Percentiles rank a stretch among this genome's conserved stretches.
These are phyloP conservation scores for Pichia cephalocereana DNA, from an alignment of 805 yeast genomes.

Conservation along the genomic window DNA sequence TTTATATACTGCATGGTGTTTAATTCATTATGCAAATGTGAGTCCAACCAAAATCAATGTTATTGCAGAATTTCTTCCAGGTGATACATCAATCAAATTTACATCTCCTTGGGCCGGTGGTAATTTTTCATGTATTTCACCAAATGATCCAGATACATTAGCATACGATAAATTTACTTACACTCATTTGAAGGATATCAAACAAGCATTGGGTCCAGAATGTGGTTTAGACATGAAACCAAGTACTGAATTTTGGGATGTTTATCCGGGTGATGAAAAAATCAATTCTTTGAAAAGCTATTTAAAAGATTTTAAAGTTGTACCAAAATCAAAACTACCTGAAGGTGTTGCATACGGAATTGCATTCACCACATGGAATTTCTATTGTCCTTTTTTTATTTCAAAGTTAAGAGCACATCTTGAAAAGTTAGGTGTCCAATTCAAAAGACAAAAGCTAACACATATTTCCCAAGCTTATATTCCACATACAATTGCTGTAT, in stretches of 20 bases:
- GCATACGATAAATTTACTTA: slow-evolving; percentile 50
- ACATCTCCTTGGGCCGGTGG: slow-evolving; percentile 80
- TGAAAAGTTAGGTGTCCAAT: slow-evolving; percentile 38
- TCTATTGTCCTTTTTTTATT: slow-evolving; percentile 60
- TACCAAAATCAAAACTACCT: slow-evolving; percentile 35
- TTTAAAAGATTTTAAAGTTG: slow-evolving; percentile 35
- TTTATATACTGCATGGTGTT: slow-evolving; percentile 46
- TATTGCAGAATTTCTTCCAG: slow-evolving; percentile 62
- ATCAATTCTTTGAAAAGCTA: slow-evolving; percentile 39
- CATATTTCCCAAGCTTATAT: slow-evolving; percentile 49
- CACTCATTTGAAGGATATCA: slow-evolving; percentile 34
- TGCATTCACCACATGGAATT: slow-evolving; percentile 51
- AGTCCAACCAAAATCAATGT: slow-evolving; percentile 38
- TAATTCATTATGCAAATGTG: slow-evolving; percentile 33
- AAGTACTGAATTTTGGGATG: slow-evolving; percentile 50
- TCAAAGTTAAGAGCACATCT: slow-evolving; percentile 36
- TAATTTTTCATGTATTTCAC: slow-evolving; percentile 51
- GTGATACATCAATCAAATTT: slow-evolving; percentile 63
- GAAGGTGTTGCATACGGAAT: slow-evolving; percentile 48
- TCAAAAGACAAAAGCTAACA: slow-evolving; percentile 35
- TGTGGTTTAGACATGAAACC: slow-evolving; percentile 45
- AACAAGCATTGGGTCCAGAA: slow-evolving; percentile 34
- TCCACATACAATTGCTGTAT: slow-evolving; percentile 35
- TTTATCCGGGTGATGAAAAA: slow-evolving; percentile 36
- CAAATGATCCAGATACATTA: slow-evolving; percentile 40